These are phyloP conservation scores for Silene noctiflora DNA, from an alignment of 179 eudicot genomes.

Conservation along the genomic window DNA sequence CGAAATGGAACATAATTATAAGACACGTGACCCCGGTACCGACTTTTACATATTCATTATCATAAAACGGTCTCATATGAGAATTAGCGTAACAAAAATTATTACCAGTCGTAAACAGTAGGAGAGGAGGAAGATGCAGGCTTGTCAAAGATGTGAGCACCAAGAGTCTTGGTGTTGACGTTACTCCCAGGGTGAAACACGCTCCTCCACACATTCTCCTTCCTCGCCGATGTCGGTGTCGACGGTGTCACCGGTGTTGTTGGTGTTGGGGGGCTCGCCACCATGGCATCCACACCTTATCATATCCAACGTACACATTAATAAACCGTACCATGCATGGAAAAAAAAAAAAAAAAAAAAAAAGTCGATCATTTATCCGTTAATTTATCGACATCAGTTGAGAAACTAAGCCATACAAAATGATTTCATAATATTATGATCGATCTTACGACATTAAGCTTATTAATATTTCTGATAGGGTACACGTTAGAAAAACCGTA, in stretches of 20 bases:
- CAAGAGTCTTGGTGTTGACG: slow-evolving; percentile 54
- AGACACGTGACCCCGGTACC: no score
- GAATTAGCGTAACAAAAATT: not conserved
- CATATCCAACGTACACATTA: not conserved
- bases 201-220: slow-evolving; percentile 89
- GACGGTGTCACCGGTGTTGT: slow-evolving; percentile 55
- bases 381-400: no score
- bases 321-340: not conserved
- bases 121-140: slow-evolving; percentile 61
- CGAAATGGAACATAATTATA: no score
- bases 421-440: no score
- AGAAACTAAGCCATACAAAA: no score
- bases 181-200: slow-evolving; percentile 89
- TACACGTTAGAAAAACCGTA: no score
- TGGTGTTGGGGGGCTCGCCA: slow-evolving; percentile 40
- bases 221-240: slow-evolving; percentile 40
- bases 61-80: not conserved
- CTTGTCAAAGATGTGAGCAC: slow-evolving; percentile 64
- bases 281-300: slow-evolving; percentile 3
- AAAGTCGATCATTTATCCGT: no score
- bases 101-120: slow-evolving; percentile 83
- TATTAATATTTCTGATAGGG: no score
- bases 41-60: no score
- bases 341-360: no score
- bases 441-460: no score